Evolutionary conservation across 208 protist genomes (phyloP).

Genomic region (Leishmania tropica): DNA sequence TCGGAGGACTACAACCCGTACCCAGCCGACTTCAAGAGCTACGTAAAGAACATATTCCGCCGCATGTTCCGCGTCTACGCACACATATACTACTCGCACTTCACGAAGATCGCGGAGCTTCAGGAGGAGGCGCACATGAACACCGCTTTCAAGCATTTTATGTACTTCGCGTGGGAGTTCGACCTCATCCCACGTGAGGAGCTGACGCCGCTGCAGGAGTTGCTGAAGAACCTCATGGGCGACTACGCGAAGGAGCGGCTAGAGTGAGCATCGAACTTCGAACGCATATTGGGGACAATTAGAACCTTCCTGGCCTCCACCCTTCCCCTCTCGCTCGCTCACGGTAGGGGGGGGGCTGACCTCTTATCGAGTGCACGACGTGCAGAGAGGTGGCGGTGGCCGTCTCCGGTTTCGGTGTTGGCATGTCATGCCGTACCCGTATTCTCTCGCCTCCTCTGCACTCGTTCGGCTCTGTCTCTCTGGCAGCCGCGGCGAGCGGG

Average conservation of each 20-base stretch:
- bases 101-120: slow-evolving; percentile 93
- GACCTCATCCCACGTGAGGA: slow-evolving; percentile 84
- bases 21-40: slow-evolving; percentile 80
- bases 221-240: slow-evolving; percentile 88
- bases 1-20: slow-evolving; percentile 91
- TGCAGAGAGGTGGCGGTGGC: too few species aligned
- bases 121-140: slow-evolving; percentile 98
- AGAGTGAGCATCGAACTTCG: slow-evolving; percentile 5
- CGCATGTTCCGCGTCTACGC: slow-evolving; percentile 99
- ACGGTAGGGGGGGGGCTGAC: neutral
- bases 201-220: slow-evolving; percentile 74
- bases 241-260: slow-evolving; percentile 79
- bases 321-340: neutral
- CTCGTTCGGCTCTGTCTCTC: too few species aligned
- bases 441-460: too few species aligned
- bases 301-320: neutral
- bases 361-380: neutral
- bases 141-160: slow-evolving; percentile 96
- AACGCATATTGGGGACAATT: neutral
- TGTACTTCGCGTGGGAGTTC: slow-evolving; percentile 93
- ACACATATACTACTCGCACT: slow-evolving; percentile 99
- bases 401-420: neutral
- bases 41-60: slow-evolving; percentile 97
- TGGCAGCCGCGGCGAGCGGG: too few species aligned
- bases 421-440: too few species aligned